phyloP scores from a whole-genome alignment of 2,329 filamentous ascomycete species.

The Cyclaneusma minus region DNA sequence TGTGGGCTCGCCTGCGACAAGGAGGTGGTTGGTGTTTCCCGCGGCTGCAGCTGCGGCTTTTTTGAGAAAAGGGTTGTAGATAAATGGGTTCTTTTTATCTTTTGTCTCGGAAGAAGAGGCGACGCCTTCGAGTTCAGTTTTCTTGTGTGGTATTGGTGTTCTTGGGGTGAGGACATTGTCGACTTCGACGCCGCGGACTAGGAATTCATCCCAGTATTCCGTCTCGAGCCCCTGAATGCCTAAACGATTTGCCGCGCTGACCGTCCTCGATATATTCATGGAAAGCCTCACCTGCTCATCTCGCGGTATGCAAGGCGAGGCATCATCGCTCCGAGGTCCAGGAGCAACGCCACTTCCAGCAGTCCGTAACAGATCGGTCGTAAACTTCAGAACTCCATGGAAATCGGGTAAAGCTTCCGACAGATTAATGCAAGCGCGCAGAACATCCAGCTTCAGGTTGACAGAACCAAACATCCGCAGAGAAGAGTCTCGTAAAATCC shows the following conservation, averaged over 20 bases:
- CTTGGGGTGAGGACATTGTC: slow-evolving; percentile 43
- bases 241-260: slow-evolving; percentile 59
- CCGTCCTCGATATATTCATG: slow-evolving; percentile 74
- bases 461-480: slow-evolving; percentile 60
- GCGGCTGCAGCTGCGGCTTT: slow-evolving; percentile 39
- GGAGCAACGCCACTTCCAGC: slow-evolving; percentile 70
- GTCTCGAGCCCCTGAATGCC: slow-evolving; percentile 56
- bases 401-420: slow-evolving; percentile 91
- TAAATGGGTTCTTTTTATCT: slow-evolving; percentile 57
- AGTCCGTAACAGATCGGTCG: slow-evolving; percentile 67
- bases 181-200: slow-evolving; percentile 63
- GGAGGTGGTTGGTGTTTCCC: slow-evolving; percentile 47
- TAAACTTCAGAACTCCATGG: slow-evolving; percentile 75
- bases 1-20: slow-evolving; percentile 66
- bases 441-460: slow-evolving; percentile 68
- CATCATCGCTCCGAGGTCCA: slow-evolving; percentile 50
- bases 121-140: slow-evolving; percentile 29
- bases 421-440: slow-evolving; percentile 82
- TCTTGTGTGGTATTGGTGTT: slow-evolving; percentile 49
- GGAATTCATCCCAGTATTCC: slow-evolving; percentile 94
- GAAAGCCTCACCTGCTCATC: slow-evolving; percentile 80
- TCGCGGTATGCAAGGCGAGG: slow-evolving; percentile 51
- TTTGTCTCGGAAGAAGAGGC: slow-evolving; percentile 23
- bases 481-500: slow-evolving; percentile 43
- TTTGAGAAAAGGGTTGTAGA: slow-evolving; percentile 87